These are phyloP conservation scores for Fraxinus xanthoxyloides DNA, from an alignment of 305 asterid species.

Conservation along the genomic window DNA sequence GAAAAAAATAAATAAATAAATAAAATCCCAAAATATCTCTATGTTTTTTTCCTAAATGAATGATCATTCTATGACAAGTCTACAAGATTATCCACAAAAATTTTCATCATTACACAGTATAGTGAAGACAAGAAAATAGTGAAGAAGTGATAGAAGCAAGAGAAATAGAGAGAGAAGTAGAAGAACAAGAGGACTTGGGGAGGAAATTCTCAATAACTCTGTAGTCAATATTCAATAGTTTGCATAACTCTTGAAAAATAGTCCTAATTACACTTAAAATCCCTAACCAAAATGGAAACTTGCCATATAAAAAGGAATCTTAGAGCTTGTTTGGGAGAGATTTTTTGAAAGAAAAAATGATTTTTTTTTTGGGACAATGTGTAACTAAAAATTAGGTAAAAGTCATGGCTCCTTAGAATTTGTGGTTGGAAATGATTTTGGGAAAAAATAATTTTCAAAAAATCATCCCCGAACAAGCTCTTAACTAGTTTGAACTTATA, in stretches of 20 bases:
- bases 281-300: neutral
- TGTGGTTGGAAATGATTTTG: neutral
- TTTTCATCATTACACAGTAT: neutral
- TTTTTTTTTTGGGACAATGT: neutral
- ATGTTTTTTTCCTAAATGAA: neutral
- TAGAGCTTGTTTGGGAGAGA: neutral
- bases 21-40: neutral
- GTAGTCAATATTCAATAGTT: neutral
- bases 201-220: neutral
- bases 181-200: neutral
- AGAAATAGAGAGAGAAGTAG: neutral
- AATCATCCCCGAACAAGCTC: neutral
- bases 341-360: too few relatives aligned
- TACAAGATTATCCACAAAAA: neutral
- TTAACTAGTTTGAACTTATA: neutral
- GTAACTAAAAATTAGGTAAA: neutral
- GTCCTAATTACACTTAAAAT: neutral
- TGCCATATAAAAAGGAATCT: neutral
- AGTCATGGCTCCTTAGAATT: neutral
- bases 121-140: neutral
- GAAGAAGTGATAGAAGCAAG: neutral
- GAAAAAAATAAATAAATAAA: too few relatives aligned
- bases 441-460: neutral
- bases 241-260: neutral
- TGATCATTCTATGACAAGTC: neutral